These are phyloP conservation scores for Claviceps humidiphila DNA, from an alignment of 2,329 filamentous ascomycete species.

Conservation along the genomic window DNA sequence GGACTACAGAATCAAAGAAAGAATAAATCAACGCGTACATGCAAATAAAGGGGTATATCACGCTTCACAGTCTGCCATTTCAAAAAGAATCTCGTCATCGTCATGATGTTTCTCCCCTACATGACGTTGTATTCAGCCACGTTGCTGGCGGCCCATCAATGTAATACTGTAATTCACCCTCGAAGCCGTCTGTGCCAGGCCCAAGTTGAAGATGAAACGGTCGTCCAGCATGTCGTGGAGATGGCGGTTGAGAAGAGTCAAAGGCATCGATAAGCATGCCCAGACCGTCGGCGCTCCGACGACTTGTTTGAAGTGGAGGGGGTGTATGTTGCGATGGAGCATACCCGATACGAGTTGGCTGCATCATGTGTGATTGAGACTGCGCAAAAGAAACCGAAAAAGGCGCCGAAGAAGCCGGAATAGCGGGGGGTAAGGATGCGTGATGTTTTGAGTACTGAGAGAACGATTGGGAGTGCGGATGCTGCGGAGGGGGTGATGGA, in stretches of 20 bases:
- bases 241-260: slow-evolving; percentile 16
- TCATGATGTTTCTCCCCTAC: neutral
- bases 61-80: too few species aligned
- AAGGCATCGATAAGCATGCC: slow-evolving; percentile 30
- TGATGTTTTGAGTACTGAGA: slow-evolving; percentile 6
- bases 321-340: slow-evolving; percentile 7
- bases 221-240: slow-evolving; percentile 7
- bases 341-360: slow-evolving; percentile 6
- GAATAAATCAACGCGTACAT: too few species aligned
- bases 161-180: slow-evolving; percentile 31
- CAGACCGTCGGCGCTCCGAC: slow-evolving; percentile 19
- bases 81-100: neutral
- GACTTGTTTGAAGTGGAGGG: slow-evolving; percentile 6
- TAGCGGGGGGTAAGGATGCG: slow-evolving; percentile 12
- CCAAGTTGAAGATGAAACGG: slow-evolving; percentile 12
- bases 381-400: slow-evolving; percentile 11
- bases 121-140: slow-evolving; percentile 6
- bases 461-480: slow-evolving; percentile 2
- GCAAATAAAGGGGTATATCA: too few species aligned
- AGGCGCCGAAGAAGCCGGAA: slow-evolving; percentile 7
- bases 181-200: slow-evolving; percentile 31
- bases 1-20: too few species aligned
- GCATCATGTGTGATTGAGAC: slow-evolving; percentile 5
- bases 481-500: slow-evolving; percentile 5
- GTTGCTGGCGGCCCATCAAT: slow-evolving; percentile 22